Evolutionary conservation across 768 basidiomycete genomes (phyloP), one percentile per base, ranked within the genome.

Genomic region (Favolaschia claudopus): DNA sequence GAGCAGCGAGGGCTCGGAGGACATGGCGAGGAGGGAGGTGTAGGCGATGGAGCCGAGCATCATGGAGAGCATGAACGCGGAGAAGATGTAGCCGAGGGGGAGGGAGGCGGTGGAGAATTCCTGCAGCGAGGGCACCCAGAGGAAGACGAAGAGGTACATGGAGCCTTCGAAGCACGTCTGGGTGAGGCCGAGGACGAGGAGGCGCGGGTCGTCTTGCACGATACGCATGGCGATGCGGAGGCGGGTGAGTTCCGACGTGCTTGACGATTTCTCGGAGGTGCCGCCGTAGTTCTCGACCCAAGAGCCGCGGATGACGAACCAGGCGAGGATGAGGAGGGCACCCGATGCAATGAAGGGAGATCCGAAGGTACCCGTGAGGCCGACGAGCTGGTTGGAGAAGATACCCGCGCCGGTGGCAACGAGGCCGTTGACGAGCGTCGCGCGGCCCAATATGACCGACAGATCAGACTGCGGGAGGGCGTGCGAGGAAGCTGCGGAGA

Each of bases 101-200:
- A 91, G 84, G 17, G 74, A 57, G 7, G 67, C 63, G 10, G 77
- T 68, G 13, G 86, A 79, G 20, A 75, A 75, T 68, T 91, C 87
- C 72, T 92, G 89, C 15, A 92, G 76, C 2, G 85, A 81, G 1
- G 91, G 90, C 0, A 92, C 91, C 91, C 91, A 92, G 60, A 89
- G 77, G 76, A 91, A 92, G 62, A 92, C 91, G 72, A 92, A 92
- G 59, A 92, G 82, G 72, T 92, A 92, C 90, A 92, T 91, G 6
- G 88, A 89, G 3, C 91, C 91, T 69, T 92, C 90, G 68, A 92
- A 92, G 72, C 88, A 89, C 1, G 91, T 92, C 72, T 92, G 90
- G 0, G 86, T 86, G 50, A 92, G 73, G 29, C 89, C 89, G 20
- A 92, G 81, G 24, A 82, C 82, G 59, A 91, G 73, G 10, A 92